These are phyloP conservation scores for Bryum argenteum DNA, from an alignment of 225 moss, liverwort and hornwort species.

Conservation along the genomic window DNA sequence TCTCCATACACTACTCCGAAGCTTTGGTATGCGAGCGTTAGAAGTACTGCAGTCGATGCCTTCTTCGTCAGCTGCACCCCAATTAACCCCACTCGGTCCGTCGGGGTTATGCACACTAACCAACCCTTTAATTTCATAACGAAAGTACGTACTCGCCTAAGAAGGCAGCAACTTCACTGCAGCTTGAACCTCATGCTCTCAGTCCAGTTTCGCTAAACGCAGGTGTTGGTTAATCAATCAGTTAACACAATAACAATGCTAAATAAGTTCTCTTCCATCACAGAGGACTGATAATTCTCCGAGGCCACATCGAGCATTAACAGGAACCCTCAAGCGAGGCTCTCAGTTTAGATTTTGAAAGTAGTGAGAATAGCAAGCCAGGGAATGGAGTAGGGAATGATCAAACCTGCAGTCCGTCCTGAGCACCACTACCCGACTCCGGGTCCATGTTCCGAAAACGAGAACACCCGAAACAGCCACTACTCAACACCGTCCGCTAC, in stretches of 20 bases:
- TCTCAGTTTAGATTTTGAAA: constrained; percentile 1
- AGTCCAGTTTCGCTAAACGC: too few relatives aligned
- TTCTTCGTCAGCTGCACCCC: constrained; percentile 40
- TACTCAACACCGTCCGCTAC: constrained; percentile 24
- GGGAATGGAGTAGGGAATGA: too few relatives aligned
- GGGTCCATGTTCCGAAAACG: constrained; percentile 38
- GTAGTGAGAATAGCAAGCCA: neutral
- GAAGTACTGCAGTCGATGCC: constrained; percentile 45
- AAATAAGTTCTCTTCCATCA: too few relatives aligned
- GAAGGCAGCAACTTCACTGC: too few relatives aligned
- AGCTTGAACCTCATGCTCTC: neutral
- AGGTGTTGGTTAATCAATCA: too few relatives aligned
- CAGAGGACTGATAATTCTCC: too few relatives aligned
- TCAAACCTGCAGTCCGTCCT: constrained; percentile 36
- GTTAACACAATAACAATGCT: too few relatives aligned
- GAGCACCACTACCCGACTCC: constrained; percentile 31
- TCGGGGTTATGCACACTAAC: neutral
- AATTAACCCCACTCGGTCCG: neutral
- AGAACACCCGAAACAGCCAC: neutral
- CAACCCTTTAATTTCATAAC: too few relatives aligned
- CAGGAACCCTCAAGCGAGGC: neutral
- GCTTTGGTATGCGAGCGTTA: constrained; percentile 88
- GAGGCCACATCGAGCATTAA: too few relatives aligned
- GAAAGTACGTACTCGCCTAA: too few relatives aligned
- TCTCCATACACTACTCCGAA: constrained; percentile 94